Percentiles rank a stretch among this genome's conserved stretches.
These are phyloP conservation scores for Acer saccharum DNA, from an alignment of 345 rosid genomes.

Conservation along the genomic window DNA sequence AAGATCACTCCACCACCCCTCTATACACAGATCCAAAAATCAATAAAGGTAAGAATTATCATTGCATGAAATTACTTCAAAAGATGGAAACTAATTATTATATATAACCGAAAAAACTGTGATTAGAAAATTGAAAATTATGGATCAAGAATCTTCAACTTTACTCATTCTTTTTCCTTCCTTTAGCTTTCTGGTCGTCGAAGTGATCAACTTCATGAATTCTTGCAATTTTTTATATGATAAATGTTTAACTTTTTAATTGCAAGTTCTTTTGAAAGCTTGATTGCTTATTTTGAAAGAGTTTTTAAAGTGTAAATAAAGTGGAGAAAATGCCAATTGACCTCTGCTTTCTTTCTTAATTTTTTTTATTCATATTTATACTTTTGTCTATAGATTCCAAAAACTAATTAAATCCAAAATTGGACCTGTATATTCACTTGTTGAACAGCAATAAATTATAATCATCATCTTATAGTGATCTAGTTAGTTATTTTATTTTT, in stretches of 20 bases:
- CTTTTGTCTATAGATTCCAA: neutral
- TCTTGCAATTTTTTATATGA: neutral
- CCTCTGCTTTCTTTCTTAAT: neutral
- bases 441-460: neutral
- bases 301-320: neutral
- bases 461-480: neutral
- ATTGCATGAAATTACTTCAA: neutral
- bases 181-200: neutral
- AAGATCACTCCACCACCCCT: neutral
- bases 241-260: neutral
- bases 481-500: neutral
- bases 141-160: neutral
- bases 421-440: neutral
- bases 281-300: slow-evolving; percentile 1
- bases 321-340: neutral
- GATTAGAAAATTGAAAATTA: neutral
- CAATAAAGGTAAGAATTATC: neutral
- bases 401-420: neutral
- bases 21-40: neutral
- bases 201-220: neutral
- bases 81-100: neutral
- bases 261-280: neutral
- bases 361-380: neutral
- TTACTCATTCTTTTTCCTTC: neutral
- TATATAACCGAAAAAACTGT: neutral